Conservation (phyloP, 768 basidiomycete species). For the Mycena alexandri region DNA sequence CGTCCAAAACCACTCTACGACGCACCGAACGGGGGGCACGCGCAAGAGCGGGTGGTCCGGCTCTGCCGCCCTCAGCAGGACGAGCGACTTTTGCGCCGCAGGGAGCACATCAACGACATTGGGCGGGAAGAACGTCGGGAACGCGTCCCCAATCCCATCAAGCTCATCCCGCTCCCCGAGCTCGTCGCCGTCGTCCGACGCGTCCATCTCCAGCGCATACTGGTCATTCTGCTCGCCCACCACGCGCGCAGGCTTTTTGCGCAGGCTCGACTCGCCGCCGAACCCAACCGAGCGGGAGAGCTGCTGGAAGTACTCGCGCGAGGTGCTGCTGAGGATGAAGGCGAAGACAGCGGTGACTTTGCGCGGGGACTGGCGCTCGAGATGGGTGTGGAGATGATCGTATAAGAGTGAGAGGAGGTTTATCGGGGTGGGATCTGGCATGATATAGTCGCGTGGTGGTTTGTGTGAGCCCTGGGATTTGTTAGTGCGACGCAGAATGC, state of each 20-base stretch:
- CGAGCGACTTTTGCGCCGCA: conserved; percentile 77
- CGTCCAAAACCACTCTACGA: conserved; percentile 76
- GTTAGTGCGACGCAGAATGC: not conserved
- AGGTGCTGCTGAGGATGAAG: conserved; percentile 74
- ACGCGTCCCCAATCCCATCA: conserved; percentile 53
- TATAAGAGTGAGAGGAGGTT: conserved; percentile 74
- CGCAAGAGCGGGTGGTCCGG: conserved; percentile 73
- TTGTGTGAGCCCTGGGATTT: conserved; percentile 47
- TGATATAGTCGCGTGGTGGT: conserved; percentile 55
- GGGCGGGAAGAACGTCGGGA: conserved; percentile 74
- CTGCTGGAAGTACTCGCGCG: conserved; percentile 70
- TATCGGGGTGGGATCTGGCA: conserved; percentile 59
- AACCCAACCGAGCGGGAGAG: conserved; percentile 74
- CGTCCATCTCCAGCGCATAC: conserved; percentile 51
- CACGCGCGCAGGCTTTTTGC: conserved; percentile 42
- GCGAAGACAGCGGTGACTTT: conserved; percentile 69
- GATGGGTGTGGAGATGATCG: conserved; percentile 62
- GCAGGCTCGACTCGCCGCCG: conserved; percentile 44
- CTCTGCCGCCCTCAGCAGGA: conserved; percentile 71
- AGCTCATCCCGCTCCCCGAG: conserved; percentile 51
- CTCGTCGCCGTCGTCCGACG: conserved; percentile 51
- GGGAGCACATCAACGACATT: conserved; percentile 66
- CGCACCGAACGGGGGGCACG: conserved; percentile 38
- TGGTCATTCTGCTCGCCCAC: conserved; percentile 44
- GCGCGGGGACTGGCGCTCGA: conserved; percentile 65